phyloP scores from a whole-genome alignment of 257 asterid genomes.

The Nicotiana attenuata region DNA sequence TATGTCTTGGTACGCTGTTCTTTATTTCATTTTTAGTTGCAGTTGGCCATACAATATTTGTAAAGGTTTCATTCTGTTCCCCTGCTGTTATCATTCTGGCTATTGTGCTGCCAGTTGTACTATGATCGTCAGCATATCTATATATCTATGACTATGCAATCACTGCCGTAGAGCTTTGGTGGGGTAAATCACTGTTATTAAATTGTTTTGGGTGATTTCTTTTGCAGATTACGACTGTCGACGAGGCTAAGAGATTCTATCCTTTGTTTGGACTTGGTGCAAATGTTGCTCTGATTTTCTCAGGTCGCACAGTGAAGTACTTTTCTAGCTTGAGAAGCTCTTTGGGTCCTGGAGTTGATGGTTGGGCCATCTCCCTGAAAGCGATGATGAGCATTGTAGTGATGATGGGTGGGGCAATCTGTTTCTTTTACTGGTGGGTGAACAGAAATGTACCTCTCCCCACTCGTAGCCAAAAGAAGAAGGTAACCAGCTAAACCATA shows the following conservation, averaged over 20 bases:
- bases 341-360: conserved; percentile 95
- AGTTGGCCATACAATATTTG: not conserved
- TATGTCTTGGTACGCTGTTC: not conserved
- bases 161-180: not conserved
- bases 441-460: conserved; percentile 74
- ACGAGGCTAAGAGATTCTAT: conserved; percentile 93
- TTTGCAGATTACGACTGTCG: conserved; percentile 82
- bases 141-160: not conserved
- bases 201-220: not conserved
- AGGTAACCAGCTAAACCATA: conserved; percentile 37
- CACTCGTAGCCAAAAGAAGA: conserved; percentile 83
- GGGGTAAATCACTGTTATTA: not conserved
- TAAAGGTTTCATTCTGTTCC: not conserved
- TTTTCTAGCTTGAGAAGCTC: conserved; percentile 77
- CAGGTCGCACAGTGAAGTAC: conserved; percentile 96
- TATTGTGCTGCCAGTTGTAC: not conserved
- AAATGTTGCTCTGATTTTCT: conserved; percentile 89
- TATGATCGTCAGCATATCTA: not conserved
- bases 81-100: not conserved
- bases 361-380: conserved; percentile 95
- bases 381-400: conserved; percentile 97
- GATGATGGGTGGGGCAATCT: conserved; percentile 71
- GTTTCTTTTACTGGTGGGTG: conserved; percentile 94
- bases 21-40: not conserved
- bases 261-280: conserved; percentile 99